These are phyloP conservation scores for Saccharomycopsis sp. DNA, from an alignment of 805 yeast genomes.

Conservation along the genomic window DNA sequence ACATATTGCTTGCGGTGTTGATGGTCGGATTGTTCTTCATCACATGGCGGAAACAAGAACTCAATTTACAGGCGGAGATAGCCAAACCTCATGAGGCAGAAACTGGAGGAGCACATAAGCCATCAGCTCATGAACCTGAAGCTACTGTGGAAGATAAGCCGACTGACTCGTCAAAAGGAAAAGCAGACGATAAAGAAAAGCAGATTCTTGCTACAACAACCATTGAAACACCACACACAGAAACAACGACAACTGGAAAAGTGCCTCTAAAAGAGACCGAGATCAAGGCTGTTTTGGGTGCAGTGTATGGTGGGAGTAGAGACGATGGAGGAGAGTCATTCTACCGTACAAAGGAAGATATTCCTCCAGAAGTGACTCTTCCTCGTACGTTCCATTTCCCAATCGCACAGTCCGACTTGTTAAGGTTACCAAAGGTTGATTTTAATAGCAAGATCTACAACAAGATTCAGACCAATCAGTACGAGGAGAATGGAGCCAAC, in stretches of 20 bases:
- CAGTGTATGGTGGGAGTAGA: slow-evolving; percentile 9
- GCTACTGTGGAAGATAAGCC: background rate
- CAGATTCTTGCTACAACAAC: background rate
- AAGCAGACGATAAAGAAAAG: background rate
- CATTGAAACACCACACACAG: background rate
- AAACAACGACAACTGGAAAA: background rate
- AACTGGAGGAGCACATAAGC: background rate
- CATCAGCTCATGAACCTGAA: background rate
- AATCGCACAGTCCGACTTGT: background rate
- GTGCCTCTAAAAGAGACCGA: background rate
- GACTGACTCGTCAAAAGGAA: background rate
- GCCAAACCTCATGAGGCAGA: background rate
- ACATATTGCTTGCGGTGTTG: background rate
- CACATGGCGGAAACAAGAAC: background rate
- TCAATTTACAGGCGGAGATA: background rate
- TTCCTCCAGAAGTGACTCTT: slow-evolving; percentile 5
- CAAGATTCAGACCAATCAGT: slow-evolving; percentile 27
- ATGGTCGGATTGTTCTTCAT: background rate
- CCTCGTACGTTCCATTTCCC: background rate
- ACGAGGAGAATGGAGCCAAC: slow-evolving; percentile 26
- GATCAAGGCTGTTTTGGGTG: slow-evolving; percentile 1
- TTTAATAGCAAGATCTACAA: slow-evolving; percentile 22
- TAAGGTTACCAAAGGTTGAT: slow-evolving; percentile 1
- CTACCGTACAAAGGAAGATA: background rate
- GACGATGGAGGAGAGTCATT: slow-evolving; percentile 7